Percentiles rank a stretch among this genome's conserved stretches.
Conservation (phyloP, 1,284 basidiomycete genomes). For the Papiliotrema laurentii region DNA sequence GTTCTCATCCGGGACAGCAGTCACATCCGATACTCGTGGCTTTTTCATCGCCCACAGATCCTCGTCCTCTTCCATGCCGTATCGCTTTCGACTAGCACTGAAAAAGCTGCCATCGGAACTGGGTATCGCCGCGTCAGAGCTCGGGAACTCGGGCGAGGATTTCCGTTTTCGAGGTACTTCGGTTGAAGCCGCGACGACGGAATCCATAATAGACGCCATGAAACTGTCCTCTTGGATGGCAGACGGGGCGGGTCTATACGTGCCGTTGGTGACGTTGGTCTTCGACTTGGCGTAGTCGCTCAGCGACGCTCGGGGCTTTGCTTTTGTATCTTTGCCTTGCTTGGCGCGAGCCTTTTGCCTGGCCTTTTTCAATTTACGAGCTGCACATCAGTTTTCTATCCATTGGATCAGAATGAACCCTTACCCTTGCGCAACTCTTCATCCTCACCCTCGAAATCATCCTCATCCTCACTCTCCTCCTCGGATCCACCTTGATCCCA, state of each 20-base stretch:
- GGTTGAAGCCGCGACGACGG: conserved; percentile 36
- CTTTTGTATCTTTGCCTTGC: conserved; percentile 23
- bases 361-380: conserved; percentile 35
- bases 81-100: conserved; percentile 24
- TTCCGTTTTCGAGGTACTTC: conserved; percentile 63
- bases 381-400: conserved; percentile 14
- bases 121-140: conserved; percentile 32
- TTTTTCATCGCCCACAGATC: conserved; percentile 49
- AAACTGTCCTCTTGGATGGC: conserved; percentile 78
- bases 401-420: conserved; percentile 6
- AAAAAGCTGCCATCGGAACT: conserved; percentile 55
- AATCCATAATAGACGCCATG: conserved; percentile 66
- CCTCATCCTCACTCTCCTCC: conserved; percentile 47
- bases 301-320: conserved; percentile 48
- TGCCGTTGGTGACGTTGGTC: conserved; percentile 56
- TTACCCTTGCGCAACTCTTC: conserved; percentile 41
- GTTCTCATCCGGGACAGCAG: conserved; percentile 24
- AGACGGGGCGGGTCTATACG: conserved; percentile 70
- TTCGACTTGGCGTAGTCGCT: conserved; percentile 45
- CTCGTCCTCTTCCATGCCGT: conserved; percentile 50
- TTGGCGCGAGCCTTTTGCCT: conserved; percentile 15
- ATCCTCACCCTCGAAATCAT: conserved; percentile 48
- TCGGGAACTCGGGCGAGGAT: conserved; percentile 55
- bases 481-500: conserved; percentile 59
- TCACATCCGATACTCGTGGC: conserved; percentile 39